These are phyloP conservation scores for Saccharomyces hybrid DNA, from an alignment of 1,139 yeast species.

Conservation along the genomic window DNA sequence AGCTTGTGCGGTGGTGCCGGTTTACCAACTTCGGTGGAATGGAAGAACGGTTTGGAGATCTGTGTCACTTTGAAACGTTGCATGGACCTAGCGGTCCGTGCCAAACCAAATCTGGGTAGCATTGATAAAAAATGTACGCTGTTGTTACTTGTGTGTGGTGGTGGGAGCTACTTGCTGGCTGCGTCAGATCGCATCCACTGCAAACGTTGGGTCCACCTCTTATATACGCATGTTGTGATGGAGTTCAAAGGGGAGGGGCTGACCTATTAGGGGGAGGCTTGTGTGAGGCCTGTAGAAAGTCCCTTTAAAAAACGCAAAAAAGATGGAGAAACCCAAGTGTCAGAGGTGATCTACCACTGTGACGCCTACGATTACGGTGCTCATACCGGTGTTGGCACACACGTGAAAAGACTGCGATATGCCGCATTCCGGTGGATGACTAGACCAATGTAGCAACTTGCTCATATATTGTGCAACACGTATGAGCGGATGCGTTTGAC, in stretches of 20 bases:
- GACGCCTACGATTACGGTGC: neutral
- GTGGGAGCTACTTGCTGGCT: neutral
- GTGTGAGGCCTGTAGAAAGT: slow-evolving; percentile 2
- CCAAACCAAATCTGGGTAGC: neutral
- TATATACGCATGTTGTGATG: neutral
- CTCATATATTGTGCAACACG: neutral
- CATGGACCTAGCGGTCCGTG: neutral
- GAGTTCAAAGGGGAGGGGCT: neutral
- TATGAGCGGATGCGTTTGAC: neutral
- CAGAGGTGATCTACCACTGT: neutral
- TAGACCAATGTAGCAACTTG: neutral
- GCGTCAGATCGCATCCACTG: neutral
- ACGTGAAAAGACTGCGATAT: neutral
- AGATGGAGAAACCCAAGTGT: slow-evolving; percentile 4
- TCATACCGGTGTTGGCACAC: neutral
- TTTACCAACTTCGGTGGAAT: neutral
- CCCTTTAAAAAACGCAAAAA: slow-evolving; percentile 3
- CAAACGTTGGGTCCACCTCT: neutral
- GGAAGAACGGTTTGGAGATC: neutral
- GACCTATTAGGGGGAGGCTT: slow-evolving; percentile 5
- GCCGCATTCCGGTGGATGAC: neutral
- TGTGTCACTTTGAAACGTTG: neutral
- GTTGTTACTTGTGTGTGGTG: neutral
- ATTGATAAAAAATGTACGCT: neutral
- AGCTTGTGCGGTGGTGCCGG: neutral